phyloP scores from a whole-genome alignment of 148 eudicot genomes.

The Fallopia convolvulus region DNA sequence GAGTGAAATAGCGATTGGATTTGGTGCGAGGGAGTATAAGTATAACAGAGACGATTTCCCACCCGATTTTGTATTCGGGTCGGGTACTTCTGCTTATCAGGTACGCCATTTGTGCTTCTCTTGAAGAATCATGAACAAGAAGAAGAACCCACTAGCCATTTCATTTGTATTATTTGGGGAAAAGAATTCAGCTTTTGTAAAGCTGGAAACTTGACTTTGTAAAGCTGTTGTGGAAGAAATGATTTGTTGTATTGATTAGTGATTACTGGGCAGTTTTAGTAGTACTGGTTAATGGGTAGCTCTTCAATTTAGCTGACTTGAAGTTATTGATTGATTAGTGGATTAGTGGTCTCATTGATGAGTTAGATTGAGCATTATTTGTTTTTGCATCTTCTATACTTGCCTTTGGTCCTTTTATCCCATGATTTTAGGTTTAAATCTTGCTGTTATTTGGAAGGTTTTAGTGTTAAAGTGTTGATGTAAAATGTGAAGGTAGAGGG shows the following conservation, averaged over 20 bases:
- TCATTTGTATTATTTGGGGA: background rate
- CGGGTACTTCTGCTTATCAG: constrained; percentile 13
- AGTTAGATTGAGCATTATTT: no score
- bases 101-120: background rate
- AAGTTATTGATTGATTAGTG: no score
- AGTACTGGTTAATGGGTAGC: background rate
- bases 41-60: constrained; percentile 9
- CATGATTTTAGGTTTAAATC: background rate
- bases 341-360: no score
- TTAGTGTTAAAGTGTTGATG: background rate
- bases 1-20: background rate
- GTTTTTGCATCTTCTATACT: no score
- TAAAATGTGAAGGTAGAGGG: constrained; percentile 19
- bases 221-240: background rate
- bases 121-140: background rate
- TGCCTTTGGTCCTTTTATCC: no score
- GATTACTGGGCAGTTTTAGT: background rate
- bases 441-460: background rate
- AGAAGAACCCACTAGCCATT: background rate
- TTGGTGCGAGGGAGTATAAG: background rate
- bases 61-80: constrained; percentile 11
- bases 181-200: background rate
- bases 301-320: background rate
- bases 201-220: background rate
- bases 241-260: background rate